These are phyloP conservation scores for Sanghuangporus sanghuang DNA, from an alignment of 1,284 basidiomycete genomes.

Conservation along the genomic window DNA sequence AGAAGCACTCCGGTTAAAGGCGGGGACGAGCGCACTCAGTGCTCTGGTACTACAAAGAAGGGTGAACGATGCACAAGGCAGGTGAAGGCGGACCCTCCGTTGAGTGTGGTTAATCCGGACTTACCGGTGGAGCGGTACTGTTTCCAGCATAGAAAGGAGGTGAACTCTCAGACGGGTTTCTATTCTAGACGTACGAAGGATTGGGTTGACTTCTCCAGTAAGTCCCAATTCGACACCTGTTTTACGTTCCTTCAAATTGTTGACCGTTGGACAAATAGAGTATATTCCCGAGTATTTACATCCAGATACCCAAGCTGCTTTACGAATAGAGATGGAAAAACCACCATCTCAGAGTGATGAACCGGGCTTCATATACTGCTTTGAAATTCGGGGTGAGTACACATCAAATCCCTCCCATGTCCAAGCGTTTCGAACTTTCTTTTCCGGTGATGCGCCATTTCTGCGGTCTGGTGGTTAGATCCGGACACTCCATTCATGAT, in stretches of 20 bases:
- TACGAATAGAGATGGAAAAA: constrained; percentile 70
- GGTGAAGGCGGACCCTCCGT: constrained; percentile 45
- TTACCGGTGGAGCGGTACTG: constrained; percentile 52
- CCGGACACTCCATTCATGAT: constrained; percentile 29
- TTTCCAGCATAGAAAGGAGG: constrained; percentile 56
- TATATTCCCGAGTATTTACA: constrained; percentile 67
- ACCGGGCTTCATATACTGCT: constrained; percentile 72
- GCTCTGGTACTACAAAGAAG: constrained; percentile 59
- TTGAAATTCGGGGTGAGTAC: constrained; percentile 61
- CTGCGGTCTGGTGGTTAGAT: constrained; percentile 21
- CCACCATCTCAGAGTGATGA: constrained; percentile 52
- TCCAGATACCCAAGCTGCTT: constrained; percentile 51
- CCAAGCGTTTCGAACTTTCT: not conserved
- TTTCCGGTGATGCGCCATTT: not conserved
- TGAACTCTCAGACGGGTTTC: constrained; percentile 49
- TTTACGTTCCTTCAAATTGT: not conserved
- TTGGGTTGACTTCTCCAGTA: constrained; percentile 57
- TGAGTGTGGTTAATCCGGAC: constrained; percentile 33
- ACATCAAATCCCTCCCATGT: not conserved
- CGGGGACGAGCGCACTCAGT: constrained; percentile 38
- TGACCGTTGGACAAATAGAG: constrained; percentile 32
- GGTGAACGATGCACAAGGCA: constrained; percentile 57
- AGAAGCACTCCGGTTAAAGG: constrained; percentile 5
- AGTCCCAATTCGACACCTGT: constrained; percentile 7
- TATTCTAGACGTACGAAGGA: constrained; percentile 45